phyloP scores from a whole-genome alignment of 768 basidiomycete species.

The Porpolomopsis calyptriformis region DNA sequence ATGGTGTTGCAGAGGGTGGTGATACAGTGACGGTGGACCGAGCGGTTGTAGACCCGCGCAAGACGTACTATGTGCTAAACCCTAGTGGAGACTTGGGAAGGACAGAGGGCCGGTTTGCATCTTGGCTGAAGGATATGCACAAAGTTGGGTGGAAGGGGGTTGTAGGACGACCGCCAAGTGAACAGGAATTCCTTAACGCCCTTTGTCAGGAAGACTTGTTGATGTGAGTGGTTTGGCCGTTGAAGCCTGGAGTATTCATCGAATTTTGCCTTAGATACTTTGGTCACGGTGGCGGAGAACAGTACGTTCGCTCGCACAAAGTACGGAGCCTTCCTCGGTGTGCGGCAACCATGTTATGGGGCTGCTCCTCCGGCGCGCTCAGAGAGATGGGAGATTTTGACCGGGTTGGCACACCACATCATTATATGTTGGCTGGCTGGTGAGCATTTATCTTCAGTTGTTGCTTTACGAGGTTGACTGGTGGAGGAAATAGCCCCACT shows the following conservation, averaged over 20 bases:
- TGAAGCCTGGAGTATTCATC: slow-evolving; percentile 1
- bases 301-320: slow-evolving; percentile 82
- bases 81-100: slow-evolving; percentile 81
- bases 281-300: slow-evolving; percentile 93
- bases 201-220: slow-evolving; percentile 70
- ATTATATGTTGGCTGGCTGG: slow-evolving; percentile 98
- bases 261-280: slow-evolving; percentile 61
- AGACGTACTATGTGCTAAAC: slow-evolving; percentile 79
- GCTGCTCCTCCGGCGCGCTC: slow-evolving; percentile 88
- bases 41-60: slow-evolving; percentile 50
- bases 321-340: slow-evolving; percentile 75
- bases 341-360: slow-evolving; percentile 96
- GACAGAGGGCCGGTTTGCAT: slow-evolving; percentile 73
- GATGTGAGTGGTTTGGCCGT: slow-evolving; percentile 53
- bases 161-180: slow-evolving; percentile 63
- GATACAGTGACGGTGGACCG: slow-evolving; percentile 28
- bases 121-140: slow-evolving; percentile 70
- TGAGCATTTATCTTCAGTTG: slow-evolving; percentile 31
- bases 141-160: slow-evolving; percentile 76
- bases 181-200: slow-evolving; percentile 72
- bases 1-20: slow-evolving; percentile 9
- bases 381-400: slow-evolving; percentile 93
- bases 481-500: slow-evolving; percentile 52
- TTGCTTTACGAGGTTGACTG: neutral
- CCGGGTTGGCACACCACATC: slow-evolving; percentile 79